phyloP scores from a whole-genome alignment of 306 rosid species.

The Glycine soja region DNA sequence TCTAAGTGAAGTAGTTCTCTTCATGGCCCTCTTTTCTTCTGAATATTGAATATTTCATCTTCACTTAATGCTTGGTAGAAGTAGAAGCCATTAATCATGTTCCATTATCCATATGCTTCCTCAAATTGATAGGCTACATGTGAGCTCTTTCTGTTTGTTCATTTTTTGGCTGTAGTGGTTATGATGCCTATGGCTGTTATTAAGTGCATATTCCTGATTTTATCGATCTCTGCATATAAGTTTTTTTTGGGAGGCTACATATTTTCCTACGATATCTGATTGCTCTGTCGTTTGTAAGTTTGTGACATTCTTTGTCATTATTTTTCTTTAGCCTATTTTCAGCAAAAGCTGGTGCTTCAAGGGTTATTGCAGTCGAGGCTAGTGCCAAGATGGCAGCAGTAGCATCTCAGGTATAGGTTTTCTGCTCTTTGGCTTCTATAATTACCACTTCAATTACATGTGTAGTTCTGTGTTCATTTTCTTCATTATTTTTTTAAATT shows the following conservation, averaged over 20 bases:
- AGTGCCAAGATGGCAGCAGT: conserved; percentile 95
- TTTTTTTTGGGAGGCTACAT: background rate
- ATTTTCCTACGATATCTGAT: conserved; percentile 7
- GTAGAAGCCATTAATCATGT: background rate
- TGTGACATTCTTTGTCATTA: conserved; percentile 13
- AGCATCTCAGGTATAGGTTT: conserved; percentile 71
- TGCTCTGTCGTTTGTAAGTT: conserved; percentile 23
- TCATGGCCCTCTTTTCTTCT: background rate
- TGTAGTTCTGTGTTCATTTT: conserved; percentile 37
- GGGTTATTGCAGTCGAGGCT: conserved; percentile 94
- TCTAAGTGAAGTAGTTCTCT: background rate
- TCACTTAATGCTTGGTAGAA: background rate
- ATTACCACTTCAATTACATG: conserved; percentile 11
- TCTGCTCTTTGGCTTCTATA: conserved; percentile 12
- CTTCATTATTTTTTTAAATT: conserved; percentile 37
- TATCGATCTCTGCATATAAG: background rate
- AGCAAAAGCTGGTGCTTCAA: conserved; percentile 85
- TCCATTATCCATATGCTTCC: background rate
- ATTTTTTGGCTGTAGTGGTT: background rate
- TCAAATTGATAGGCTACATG: background rate
- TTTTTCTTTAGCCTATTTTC: conserved; percentile 73
- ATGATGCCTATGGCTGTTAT: background rate
- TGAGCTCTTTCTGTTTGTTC: background rate
- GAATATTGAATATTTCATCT: conserved; percentile 8
- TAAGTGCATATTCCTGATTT: conserved; percentile 10